Evolutionary conservation across 1,284 basidiomycete genomes (phyloP), one percentile per base, ranked within the genome.

Genomic region (Leccinum griseonigrum): DNA sequence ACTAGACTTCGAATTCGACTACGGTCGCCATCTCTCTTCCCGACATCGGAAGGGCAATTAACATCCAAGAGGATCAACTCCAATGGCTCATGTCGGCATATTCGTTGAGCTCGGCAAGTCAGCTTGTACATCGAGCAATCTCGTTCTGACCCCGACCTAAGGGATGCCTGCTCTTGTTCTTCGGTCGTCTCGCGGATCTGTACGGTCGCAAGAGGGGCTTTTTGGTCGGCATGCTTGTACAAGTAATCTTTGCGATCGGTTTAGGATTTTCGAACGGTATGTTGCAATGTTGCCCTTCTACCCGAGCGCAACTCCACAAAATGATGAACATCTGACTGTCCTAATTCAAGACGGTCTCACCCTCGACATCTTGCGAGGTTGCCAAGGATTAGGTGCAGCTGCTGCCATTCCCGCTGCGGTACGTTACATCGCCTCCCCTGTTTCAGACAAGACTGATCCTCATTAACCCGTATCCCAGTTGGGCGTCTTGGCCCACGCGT

Each of bases 401-500:
- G 88, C 88, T 0, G 81, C 82, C 4, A 83, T 91, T 16, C 91
- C 90, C 4, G 83, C 90, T 14, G 81, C 84, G 26, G 88, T 90
- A 66, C 67, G 85, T 78, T 40, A 10, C 38, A 32, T 40, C 14
- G 4, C 51, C 11, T 29, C n/a, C 60, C 53, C 22, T 34, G 2
- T 50, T 57, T 26, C 36, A 22, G 38, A 52, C 31, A n/a, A 6
- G 13, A 40, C 1, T 48, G 32, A 53, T 58, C 26, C 60, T 63
- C 52, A 65, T 4, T 10, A 36, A 5, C 28, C 26, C 40, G 22
- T 28, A 22, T 7, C 18, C 43, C 43, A 90, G 86, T 78, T 94
- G 22, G 92, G 92, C 1, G 93, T 92, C 60, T 81, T 94, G 26
- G 91, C 92, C 0, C 81, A 88, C 43, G 78, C 85, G 0, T 94